phyloP scores from a whole-genome alignment of 164 flowering plant species.

The Magnolia sinica region DNA sequence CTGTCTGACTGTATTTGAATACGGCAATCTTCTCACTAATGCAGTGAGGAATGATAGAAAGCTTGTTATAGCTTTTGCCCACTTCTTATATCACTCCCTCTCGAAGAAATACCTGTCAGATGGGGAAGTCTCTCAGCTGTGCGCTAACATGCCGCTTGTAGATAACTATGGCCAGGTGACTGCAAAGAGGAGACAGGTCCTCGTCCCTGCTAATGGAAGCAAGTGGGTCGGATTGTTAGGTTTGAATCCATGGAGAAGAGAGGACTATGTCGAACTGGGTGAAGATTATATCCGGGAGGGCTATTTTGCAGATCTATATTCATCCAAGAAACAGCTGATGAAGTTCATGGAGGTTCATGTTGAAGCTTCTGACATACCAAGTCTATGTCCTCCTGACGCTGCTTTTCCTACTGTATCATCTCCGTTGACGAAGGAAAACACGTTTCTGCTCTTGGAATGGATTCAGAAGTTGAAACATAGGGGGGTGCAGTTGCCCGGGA shows the following conservation, averaged over 20 bases:
- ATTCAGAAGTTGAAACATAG: constrained; percentile 24
- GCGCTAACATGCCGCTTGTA: constrained; percentile 43
- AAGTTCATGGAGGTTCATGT: constrained; percentile 28
- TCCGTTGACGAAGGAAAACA: constrained; percentile 50
- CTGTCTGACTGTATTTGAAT: not conserved
- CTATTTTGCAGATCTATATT: constrained; percentile 31
- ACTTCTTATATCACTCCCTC: constrained; percentile 40
- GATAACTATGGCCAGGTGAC: constrained; percentile 37
- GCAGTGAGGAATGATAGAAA: not conserved
- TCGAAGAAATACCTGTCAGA: constrained; percentile 12
- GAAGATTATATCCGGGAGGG: constrained; percentile 42
- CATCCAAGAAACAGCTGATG: constrained; percentile 27
- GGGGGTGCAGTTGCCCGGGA: constrained; percentile 21
- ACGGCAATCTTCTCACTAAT: not conserved
- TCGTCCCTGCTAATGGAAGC: constrained; percentile 62
- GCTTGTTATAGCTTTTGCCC: constrained; percentile 13
- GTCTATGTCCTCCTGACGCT: constrained; percentile 48
- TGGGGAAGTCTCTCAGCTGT: constrained; percentile 22
- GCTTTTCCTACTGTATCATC: constrained; percentile 33
- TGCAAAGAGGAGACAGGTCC: constrained; percentile 28
- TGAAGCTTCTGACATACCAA: constrained; percentile 55
- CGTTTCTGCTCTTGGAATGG: constrained; percentile 54
- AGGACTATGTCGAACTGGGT: constrained; percentile 41
- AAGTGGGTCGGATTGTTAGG: constrained; percentile 50
- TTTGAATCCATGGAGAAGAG: constrained; percentile 53